Percentiles rank a stretch among this genome's conserved stretches.
phyloP scores from a whole-genome alignment of 2,329 filamentous ascomycete species.

The Metarhizium anisopliae region DNA sequence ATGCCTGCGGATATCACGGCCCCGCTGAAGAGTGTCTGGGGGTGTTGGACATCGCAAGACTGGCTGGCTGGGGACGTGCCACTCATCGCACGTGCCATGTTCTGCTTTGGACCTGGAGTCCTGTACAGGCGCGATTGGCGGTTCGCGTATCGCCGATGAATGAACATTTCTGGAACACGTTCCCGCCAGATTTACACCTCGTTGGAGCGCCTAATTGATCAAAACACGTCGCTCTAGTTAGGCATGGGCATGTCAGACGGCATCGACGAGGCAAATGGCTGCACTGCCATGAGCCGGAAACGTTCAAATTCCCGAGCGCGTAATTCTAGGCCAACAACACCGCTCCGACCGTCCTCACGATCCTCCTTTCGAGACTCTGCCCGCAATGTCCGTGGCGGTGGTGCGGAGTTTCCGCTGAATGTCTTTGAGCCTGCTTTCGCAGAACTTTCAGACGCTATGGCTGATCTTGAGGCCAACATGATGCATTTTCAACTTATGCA shows the following conservation, averaged over 20 bases:
- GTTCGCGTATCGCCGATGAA: background rate
- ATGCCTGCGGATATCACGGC: no score
- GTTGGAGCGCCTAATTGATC: background rate
- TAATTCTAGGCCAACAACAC: slow-evolving; percentile 77
- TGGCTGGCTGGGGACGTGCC: no score
- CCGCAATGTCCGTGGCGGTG: slow-evolving; percentile 40
- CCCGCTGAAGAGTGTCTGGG: no score
- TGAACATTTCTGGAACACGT: background rate
- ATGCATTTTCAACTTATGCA: slow-evolving; percentile 97
- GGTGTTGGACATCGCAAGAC: no score
- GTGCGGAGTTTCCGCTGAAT: slow-evolving; percentile 62
- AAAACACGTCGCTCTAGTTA: background rate
- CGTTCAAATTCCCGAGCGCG: slow-evolving; percentile 53
- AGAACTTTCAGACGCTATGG: slow-evolving; percentile 87
- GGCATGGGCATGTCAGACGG: background rate
- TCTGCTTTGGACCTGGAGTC: no score
- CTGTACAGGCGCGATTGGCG: no score
- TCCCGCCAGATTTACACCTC: background rate
- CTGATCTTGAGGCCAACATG: slow-evolving; percentile 93
- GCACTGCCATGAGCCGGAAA: slow-evolving; percentile 18
- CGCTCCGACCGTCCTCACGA: slow-evolving; percentile 80
- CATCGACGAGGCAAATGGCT: background rate
- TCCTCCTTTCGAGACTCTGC: slow-evolving; percentile 78
- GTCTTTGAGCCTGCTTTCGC: slow-evolving; percentile 83
- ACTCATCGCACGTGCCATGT: no score